A percentile compares a stretch with the other conserved stretches of the same genome.
These are phyloP conservation scores for Claviceps sp. DNA, from an alignment of 2,329 filamentous ascomycete genomes.

Conservation along the genomic window DNA sequence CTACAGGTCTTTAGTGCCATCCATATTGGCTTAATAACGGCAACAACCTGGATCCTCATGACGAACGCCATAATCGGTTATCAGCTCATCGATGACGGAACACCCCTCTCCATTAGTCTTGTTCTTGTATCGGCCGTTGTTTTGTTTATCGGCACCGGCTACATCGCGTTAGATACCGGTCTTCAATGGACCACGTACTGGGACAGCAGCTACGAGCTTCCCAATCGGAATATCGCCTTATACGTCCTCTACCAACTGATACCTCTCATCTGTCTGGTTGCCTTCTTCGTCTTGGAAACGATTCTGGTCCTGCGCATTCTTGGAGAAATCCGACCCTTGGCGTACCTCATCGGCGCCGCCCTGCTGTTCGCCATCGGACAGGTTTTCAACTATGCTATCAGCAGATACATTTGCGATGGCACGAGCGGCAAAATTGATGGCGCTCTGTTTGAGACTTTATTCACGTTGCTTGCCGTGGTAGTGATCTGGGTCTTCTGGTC, in stretches of 20 bases:
- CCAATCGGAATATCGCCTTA: conserved; percentile 67
- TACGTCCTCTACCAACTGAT: conserved; percentile 90
- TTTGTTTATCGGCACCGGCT: conserved; percentile 82
- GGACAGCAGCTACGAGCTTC: conserved; percentile 40
- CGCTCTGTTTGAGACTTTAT: conserved; percentile 81
- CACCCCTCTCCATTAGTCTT: conserved; percentile 65
- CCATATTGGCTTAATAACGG: conserved; percentile 79
- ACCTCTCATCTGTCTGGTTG: conserved; percentile 77
- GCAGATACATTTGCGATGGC: conserved; percentile 76
- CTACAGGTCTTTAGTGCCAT: conserved; percentile 71
- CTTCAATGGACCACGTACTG: conserved; percentile 76
- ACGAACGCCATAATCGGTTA: conserved; percentile 88
- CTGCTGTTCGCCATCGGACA: conserved; percentile 85
- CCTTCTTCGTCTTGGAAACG: conserved; percentile 73
- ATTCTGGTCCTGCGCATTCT: conserved; percentile 76
- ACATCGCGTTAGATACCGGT: conserved; percentile 89
- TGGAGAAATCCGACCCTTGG: conserved; percentile 83
- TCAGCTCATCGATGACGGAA: conserved; percentile 89
- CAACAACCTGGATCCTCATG: conserved; percentile 81
- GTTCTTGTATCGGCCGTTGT: conserved; percentile 55
- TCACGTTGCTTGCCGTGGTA: conserved; percentile 73
- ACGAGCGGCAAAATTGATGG: conserved; percentile 82
- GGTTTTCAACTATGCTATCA: conserved; percentile 91
- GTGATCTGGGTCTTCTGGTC: conserved; percentile 95
- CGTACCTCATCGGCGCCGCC: conserved; percentile 62